Base-by-base conservation (phyloP, 371 early-diverging fungal species). In the Syncephalis plumigaleata region DNA sequence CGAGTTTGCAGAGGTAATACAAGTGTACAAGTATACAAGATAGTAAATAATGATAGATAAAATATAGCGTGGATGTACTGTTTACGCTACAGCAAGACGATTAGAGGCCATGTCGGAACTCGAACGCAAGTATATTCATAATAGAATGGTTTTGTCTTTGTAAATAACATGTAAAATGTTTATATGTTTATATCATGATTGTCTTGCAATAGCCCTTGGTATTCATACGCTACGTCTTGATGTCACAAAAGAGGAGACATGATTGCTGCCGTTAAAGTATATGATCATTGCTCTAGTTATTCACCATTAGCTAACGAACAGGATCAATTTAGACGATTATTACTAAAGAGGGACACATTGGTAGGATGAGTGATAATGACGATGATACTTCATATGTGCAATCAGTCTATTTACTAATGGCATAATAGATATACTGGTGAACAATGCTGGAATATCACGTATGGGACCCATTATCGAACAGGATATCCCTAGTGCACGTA, bases 371-470 rank as follows among this genome's bases (percentile, higher is more conserved):
- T 15, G 4, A 18, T 40, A 21, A 40, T 18, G 40, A 8, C 4
- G 4, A 18, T 40, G 21, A 5, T n/a, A 18, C 40, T 18, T 7
- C 4, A 4, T 8, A 16, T 8, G 15, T 40, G 5, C 18, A 40
- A 40, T n/a, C 40, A n/a, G n/a, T n/a, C 4, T 4, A 40, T 15
- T 8, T 40, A 7, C 15, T 40, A n/a, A n/a, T 40, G 40, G n/a
- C n/a, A n/a, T n/a, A n/a, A 40, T n/a, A 40, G 40, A 40, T 15
- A 40, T 40, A 7, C 15, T 40, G 40, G 40, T 40, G 40, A 40
- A 40, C 15, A 40, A 40, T 21, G 40, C 40, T 5, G 40, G 40
- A 40, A 21, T 40, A 8, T 5, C 18, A 8, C 18, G 40, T 16
- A 4, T 8, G 8, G 40, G 7, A 16, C 40, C 40, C 4, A 18